Evolutionary conservation across 140 eudicot genomes (phyloP).

Genomic region (Anethum foeniculum): DNA sequence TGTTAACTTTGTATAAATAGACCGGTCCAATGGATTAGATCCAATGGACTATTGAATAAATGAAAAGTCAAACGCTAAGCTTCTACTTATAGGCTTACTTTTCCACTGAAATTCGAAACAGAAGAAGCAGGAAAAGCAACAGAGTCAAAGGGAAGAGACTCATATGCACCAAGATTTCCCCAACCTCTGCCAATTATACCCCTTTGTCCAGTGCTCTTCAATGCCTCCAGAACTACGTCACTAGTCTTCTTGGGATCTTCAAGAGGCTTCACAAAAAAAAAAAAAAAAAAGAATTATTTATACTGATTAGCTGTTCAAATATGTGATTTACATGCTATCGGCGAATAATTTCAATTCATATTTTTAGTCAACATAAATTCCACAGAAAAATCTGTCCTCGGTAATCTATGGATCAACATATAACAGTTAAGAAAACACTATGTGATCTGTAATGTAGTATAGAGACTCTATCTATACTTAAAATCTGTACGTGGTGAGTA

Average conservation of each 20-base stretch:
- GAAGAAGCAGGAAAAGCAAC: background rate
- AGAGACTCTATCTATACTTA: too few relatives aligned
- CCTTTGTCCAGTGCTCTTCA: constrained; percentile 78
- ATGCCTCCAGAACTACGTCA: constrained; percentile 71
- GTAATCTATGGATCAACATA: too few relatives aligned
- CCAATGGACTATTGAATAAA: background rate
- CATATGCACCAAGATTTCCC: constrained; percentile 96
- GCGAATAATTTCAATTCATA: background rate
- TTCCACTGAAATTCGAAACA: background rate
- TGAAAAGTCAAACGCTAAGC: background rate
- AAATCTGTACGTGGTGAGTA: too few relatives aligned
- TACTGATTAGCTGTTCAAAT: constrained; percentile 3
- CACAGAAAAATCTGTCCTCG: too few relatives aligned
- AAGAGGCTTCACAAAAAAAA: constrained; percentile 54
- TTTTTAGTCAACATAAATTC: too few relatives aligned
- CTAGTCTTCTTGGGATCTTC: constrained; percentile 80
- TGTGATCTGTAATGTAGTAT: too few relatives aligned
- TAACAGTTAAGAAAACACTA: too few relatives aligned
- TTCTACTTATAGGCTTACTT: background rate
- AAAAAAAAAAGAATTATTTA: too few relatives aligned
- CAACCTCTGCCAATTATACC: constrained; percentile 94
- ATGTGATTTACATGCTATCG: background rate
- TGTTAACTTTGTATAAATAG: background rate
- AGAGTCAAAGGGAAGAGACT: constrained; percentile 23
- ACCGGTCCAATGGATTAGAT: background rate